Base-by-base conservation (phyloP, 1,139 yeast genomes). In the Pichia terricola region DNA sequence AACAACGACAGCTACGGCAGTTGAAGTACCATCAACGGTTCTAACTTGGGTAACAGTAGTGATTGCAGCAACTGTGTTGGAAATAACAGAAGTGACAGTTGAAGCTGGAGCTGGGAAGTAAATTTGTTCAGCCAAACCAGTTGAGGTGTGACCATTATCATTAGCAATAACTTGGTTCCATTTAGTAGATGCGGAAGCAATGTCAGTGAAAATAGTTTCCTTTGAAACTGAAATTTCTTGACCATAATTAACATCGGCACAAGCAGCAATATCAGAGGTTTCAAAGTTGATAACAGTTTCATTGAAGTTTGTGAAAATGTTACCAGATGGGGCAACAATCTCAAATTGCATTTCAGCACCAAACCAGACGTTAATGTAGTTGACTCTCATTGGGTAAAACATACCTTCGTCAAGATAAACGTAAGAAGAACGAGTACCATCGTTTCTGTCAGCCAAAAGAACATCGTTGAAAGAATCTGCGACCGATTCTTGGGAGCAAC, bases 121-220 rank as follows among this genome's bases (percentile, higher is more conserved):
- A 43, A 33, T 26, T 35, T 36, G 9, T 35, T 41, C 37, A 34
- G 38, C 34, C n/a, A 52, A 42, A 28, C 40, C 40, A n/a, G 56
- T 65, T 11, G 25, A 11, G 7, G 16, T 11, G 35, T 34, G 7
- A 34, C 22, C 35, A 64, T 6, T 72, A 66, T 11, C 63, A 52
- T 11, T 68, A 60, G 48, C 66, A 70, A 7, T 27, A 28, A 28
- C 25, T 31, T 37, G 38, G 10, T 50, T 55, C 7, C 37, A 43
- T n/a, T 28, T 5, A 16, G 43, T 37, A 9, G 43, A 41, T 26
- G 28, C 31, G 7, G 41, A 11, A 4, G 41, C 4, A 16, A 28
- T 9, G 22, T 34, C 33, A 16, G 35, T 6, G 35, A 26, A 33
- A 4, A 26, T n/a, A 26, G 16, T 28, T n/a, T 26, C 11, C 11